Evolutionary conservation across 2,329 filamentous ascomycete genomes (phyloP), one percentile per base, ranked within the genome.

Genomic region (Onygenales sp.): DNA sequence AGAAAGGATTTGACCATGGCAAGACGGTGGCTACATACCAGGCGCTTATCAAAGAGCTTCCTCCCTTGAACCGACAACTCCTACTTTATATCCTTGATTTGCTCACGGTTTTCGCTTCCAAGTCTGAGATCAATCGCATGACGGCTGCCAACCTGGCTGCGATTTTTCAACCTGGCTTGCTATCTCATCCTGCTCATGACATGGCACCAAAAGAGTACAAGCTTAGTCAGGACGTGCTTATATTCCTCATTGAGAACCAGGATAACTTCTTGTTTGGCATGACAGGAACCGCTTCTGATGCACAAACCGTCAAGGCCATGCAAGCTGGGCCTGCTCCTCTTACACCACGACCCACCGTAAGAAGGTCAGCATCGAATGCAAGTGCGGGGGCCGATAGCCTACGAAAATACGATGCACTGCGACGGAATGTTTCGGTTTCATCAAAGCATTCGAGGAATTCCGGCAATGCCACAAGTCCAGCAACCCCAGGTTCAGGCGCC

Each of bases 241-340:
- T 98, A 49, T 98, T 98, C 70, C 74, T 98, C 61, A 98, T 98
- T 60, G 91, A 97, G 66, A 95, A 98, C 63, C 93, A 98, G 68
- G 93, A 98, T 65, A 88, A 95, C 70, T 98, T 98, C 76, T 76
- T 98, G 59, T 94, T 98, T 59, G 93, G 93, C 52, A 98, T 98
- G 93, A 88, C 90, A 66, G 93, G 93, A 44, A 96, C 91, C n/a
- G 91, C 84, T n/a, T 88, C 91, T n/a, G 91, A 96, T 65, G 88
- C 94, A 65, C 84, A 82, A 56, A 84, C 82, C 6, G 77, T 83
- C 49, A 80, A 81, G 62, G 81, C 84, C 56, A 76, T 84, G 39
- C 84, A 91, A 64, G 88, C 87, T 53, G 86, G 86, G 2, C 52
- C 32, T 77, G 43, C 42, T 7, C 68, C 61, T 70, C 72, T 67